Conservation (phyloP, 371 early-diverging fungal species). For the Mortierella sp. region DNA sequence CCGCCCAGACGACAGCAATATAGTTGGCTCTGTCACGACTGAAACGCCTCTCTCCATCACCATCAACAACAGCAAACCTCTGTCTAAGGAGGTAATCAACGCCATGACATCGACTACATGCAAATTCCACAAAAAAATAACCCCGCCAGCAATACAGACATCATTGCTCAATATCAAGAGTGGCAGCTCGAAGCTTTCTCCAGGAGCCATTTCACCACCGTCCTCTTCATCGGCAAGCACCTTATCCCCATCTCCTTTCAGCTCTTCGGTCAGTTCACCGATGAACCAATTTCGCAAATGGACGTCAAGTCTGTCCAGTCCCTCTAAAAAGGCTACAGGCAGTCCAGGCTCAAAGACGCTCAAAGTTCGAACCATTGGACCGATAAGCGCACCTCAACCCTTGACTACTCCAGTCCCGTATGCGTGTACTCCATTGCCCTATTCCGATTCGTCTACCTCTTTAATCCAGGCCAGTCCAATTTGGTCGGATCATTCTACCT, state of each 20-base stretch:
- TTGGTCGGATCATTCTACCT: neutral
- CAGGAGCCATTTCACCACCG: constrained; percentile 1
- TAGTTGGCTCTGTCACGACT: neutral
- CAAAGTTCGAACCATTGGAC: constrained; percentile 34
- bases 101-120: neutral
- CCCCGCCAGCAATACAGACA: constrained; percentile 1
- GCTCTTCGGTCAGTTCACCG: constrained; percentile 19
- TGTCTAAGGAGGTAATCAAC: neutral
- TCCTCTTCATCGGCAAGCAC: constrained; percentile 9
- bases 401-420: constrained; percentile 39
- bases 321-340: constrained; percentile 16
- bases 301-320: constrained; percentile 31
- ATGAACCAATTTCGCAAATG: constrained; percentile 46
- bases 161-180: constrained; percentile 3
- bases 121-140: constrained; percentile 1
- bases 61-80: neutral
- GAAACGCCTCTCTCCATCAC: neutral
- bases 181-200: constrained; percentile 4
- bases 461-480: neutral
- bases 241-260: neutral
- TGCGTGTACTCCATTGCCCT: constrained; percentile 49
- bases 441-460: constrained; percentile 16
- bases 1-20: constrained; percentile 18
- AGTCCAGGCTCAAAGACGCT: constrained; percentile 8
- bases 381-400: constrained; percentile 43